These are phyloP conservation scores for Ogataea trehalophila DNA, from an alignment of 805 yeast species.

Conservation along the genomic window DNA sequence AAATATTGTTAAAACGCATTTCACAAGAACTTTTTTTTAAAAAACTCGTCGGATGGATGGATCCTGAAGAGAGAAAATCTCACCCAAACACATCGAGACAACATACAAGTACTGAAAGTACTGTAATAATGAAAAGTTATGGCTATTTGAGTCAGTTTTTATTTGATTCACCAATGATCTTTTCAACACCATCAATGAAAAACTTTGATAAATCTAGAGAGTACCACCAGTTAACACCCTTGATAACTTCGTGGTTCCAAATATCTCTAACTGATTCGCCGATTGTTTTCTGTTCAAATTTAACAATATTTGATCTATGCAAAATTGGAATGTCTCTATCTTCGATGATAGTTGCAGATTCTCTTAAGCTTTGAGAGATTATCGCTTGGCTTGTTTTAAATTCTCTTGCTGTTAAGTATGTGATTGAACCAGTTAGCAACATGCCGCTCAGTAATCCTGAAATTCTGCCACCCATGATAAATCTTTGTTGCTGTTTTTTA, in stretches of 20 bases:
- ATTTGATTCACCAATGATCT: constrained; percentile 2
- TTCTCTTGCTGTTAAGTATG: constrained; percentile 57
- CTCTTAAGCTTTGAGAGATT: constrained; percentile 43
- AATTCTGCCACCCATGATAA: constrained; percentile 38
- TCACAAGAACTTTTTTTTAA: neutral
- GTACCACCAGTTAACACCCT: constrained; percentile 60
- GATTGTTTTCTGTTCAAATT: constrained; percentile 43
- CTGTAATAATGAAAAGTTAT: no score
- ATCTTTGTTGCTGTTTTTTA: neutral
- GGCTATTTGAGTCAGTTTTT: neutral
- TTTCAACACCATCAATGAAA: constrained; percentile 11
- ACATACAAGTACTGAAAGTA: no score
- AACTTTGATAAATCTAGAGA: constrained; percentile 18
- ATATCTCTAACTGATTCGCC: constrained; percentile 66
- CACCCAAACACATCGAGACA: neutral
- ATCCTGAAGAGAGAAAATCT: no score
- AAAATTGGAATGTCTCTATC: constrained; percentile 47
- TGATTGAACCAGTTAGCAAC: constrained; percentile 55
- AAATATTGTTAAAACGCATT: no score
- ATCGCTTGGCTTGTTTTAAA: constrained; percentile 43
- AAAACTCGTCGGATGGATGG: neutral
- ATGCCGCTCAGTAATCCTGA: constrained; percentile 59
- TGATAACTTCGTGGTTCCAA: constrained; percentile 73
- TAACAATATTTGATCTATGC: constrained; percentile 39
- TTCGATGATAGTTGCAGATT: constrained; percentile 46